Percentiles rank a stretch among this genome's conserved stretches.
Conservation (phyloP, 352 stramenopile genomes). For the Discostella stelligera region DNA sequence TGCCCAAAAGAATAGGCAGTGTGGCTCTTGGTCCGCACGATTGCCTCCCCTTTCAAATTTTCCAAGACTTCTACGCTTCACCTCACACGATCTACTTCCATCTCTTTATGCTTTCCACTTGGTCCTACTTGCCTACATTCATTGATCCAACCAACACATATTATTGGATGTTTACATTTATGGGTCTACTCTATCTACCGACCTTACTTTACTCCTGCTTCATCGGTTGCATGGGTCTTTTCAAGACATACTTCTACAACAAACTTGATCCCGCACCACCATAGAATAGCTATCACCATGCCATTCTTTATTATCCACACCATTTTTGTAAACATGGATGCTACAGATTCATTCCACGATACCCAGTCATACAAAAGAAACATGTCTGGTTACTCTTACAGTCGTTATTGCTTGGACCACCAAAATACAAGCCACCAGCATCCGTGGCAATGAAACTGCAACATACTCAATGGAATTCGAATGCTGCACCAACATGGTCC, state of each 20-base stretch:
- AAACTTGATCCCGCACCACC: neutral
- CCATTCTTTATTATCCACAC: neutral
- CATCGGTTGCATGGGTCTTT: neutral
- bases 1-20: conserved; percentile 3
- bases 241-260: neutral
- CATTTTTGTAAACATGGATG: neutral
- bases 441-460: neutral
- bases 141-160: neutral
- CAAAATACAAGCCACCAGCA: neutral
- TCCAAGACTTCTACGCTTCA: neutral
- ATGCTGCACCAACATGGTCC: neutral
- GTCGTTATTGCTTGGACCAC: neutral
- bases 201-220: neutral
- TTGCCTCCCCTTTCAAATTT: neutral
- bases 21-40: neutral
- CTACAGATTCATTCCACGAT: neutral
- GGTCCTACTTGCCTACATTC: neutral
- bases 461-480: neutral
- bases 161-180: neutral
- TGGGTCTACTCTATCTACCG: neutral
- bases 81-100: neutral
- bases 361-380: neutral
- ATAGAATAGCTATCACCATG: neutral
- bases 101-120: neutral
- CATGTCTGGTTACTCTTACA: neutral